phyloP scores from a whole-genome alignment of 1,284 basidiomycete species.

The Volvariella volvacea region DNA sequence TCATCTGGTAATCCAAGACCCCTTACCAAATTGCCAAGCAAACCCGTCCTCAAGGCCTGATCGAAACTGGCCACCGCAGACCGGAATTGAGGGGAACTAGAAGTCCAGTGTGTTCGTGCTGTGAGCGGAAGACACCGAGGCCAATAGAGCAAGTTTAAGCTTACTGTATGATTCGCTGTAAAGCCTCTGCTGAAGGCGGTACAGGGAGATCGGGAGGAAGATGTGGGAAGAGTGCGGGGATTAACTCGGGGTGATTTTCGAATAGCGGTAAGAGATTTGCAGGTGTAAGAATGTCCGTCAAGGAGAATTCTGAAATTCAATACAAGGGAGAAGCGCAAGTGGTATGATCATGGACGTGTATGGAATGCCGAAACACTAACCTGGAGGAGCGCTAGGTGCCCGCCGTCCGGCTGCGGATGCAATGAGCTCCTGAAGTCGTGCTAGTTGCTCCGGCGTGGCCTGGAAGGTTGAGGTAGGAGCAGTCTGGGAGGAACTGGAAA shows the following conservation, averaged over 20 bases:
- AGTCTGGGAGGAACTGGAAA: too few relatives aligned
- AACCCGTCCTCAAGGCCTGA: constrained; percentile 68
- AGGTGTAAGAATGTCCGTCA: constrained; percentile 70
- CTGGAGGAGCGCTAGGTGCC: constrained; percentile 15
- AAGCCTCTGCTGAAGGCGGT: constrained; percentile 55
- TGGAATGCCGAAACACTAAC: constrained; percentile 5
- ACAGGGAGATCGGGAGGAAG: constrained; percentile 67
- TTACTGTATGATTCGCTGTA: constrained; percentile 40
- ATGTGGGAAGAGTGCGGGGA: constrained; percentile 66
- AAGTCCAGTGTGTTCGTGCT: background rate
- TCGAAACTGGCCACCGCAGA: constrained; percentile 61
- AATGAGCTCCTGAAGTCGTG: constrained; percentile 40
- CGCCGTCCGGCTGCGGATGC: constrained; percentile 24
- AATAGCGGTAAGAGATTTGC: constrained; percentile 65
- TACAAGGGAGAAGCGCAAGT: constrained; percentile 1
- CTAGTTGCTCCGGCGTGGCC: constrained; percentile 50
- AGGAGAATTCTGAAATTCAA: constrained; percentile 46
- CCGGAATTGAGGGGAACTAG: constrained; percentile 34
- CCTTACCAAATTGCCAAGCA: constrained; percentile 63
- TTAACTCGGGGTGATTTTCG: constrained; percentile 55
- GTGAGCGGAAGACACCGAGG: constrained; percentile 10
- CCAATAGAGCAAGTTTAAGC: constrained; percentile 8
- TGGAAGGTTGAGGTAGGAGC: constrained; percentile 18
- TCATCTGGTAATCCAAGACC: constrained; percentile 74
- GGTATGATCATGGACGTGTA: background rate